Evolutionary conservation across 108 stramenopile species (phyloP), one percentile per base, ranked within the genome.

Genomic region (Halocafeteria seosinensis): DNA sequence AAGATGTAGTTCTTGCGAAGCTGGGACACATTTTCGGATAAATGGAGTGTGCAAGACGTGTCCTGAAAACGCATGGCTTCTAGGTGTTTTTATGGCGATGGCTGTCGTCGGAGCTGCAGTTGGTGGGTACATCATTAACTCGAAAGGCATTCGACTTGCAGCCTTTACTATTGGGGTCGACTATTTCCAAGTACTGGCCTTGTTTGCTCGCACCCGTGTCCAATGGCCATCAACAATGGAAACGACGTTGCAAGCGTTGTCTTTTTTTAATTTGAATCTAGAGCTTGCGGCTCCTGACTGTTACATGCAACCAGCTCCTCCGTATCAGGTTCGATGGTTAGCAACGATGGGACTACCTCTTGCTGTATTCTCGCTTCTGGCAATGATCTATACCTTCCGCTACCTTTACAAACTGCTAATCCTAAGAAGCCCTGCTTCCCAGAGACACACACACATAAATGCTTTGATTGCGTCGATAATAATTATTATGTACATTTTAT

Each of bases 261-360:
- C 50, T 0, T 62, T 61, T 9, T 69, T 74, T 34, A 74, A 74
- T 34, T 29, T 74, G 37, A 74, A 74, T 34, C 64, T 74, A 33
- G 73, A 74, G 37, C 32, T 74, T 3, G 73, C 57, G 0, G 64
- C 69, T 33, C 73, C 73, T 9, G 69, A 74, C 66, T 74, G 73
- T 17, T 32, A 34, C 38, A 26, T 58, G 55, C 17, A 57, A 66
- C 36, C 50, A 65, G n/a, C 29, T 36, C 52, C 70, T 60, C 61
- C 59, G 62, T 24, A 34, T 37, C 55, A 69, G 70, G 63, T 74
- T 69, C 69, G 52, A 3, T n/a, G 2, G 21, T 17, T 2, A 21
- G 13, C 6, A 21, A 28, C 23, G 21, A 30, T 59, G 57, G 27
- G 2, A n/a, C 57, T 59, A 5, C 57, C 57, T 35, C 2, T 59